Evolutionary conservation across 1,284 basidiomycete species (phyloP).

Genomic region (Kalmanozyma brasiliensis): DNA sequence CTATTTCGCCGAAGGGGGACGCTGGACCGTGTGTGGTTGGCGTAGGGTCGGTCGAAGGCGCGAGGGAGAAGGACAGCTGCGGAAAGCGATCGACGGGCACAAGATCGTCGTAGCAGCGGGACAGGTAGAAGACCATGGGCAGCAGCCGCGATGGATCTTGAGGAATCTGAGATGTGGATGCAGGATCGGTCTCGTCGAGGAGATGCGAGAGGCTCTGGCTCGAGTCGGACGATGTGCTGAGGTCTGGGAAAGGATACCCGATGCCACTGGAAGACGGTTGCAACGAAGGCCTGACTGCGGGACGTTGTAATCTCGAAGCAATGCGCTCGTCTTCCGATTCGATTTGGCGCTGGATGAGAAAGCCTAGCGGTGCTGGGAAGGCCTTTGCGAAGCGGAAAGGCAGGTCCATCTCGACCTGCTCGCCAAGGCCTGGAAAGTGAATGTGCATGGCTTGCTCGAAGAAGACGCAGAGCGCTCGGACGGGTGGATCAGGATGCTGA

Average conservation of each 20-base stretch:
- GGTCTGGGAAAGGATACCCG: conserved; percentile 35
- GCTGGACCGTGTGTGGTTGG: conserved; percentile 45
- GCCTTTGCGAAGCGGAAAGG: conserved; percentile 47
- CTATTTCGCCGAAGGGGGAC: conserved; percentile 42
- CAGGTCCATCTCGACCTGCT: conserved; percentile 51
- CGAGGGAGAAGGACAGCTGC: conserved; percentile 21
- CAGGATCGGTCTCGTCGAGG: conserved; percentile 24
- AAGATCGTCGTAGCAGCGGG: conserved; percentile 54
- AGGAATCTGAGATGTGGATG: conserved; percentile 16
- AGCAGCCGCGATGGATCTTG: conserved; percentile 22
- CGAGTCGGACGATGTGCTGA: conserved; percentile 22
- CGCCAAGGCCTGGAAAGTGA: conserved; percentile 50
- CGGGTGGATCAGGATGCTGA: not conserved
- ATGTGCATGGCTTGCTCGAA: conserved; percentile 54
- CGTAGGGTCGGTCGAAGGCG: conserved; percentile 4
- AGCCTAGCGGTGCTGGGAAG: conserved; percentile 46
- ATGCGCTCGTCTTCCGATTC: conserved; percentile 49
- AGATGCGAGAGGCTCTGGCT: conserved; percentile 23
- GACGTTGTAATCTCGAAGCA: conserved; percentile 17
- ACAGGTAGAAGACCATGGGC: conserved; percentile 58
- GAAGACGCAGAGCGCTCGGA: conserved; percentile 55
- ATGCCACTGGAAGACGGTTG: not conserved
- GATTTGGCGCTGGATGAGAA: conserved; percentile 53
- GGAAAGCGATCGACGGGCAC: conserved; percentile 48
- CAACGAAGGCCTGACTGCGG: not conserved